Evolutionary conservation across 2,329 filamentous ascomycete genomes (phyloP), one percentile per base, ranked within the genome.

Genomic region (Cladobotryum protrusum): DNA sequence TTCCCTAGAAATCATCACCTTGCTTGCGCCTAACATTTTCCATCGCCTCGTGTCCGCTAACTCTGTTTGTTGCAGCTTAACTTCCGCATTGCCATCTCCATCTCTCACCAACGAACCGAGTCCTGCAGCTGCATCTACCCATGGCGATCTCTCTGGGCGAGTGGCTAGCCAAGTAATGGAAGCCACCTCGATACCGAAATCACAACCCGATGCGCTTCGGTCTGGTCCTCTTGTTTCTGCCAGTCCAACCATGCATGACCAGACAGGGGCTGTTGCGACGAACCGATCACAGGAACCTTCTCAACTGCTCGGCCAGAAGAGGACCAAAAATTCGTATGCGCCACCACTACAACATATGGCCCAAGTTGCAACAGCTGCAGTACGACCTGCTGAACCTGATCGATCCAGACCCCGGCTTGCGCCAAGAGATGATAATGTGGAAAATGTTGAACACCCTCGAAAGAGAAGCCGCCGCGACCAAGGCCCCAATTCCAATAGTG

Each of bases 41-140:
- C 24, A 29, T 8, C 24, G 24, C 24, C n/a, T n/a, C 35, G 35
- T 37, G 7, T 17, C 7, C n/a, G 35, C 35, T 37, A 17, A 37
- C 35, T n/a, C 7, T n/a, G 7, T 17, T 42, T 15, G 15, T 12
- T 29, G 20, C 32, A 52, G 50, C 33, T 8, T 32, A 13, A 13
- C 62, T 51, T 57, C 66, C 33, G 69, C 78, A 17, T 72, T 85
- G 45, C 79, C 81, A 6, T 85, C 84, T 13, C 82, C 83, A 32
- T 76, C 81, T 12, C 76, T 79, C 11, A 86, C 81, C 61, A 78
- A 85, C 55, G 80, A 83, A 53, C 69, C 72, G 14, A 81, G 77
- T 58, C 77, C 77, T 19, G 63, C 63, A 14, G 41, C 46, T 7
- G 19, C 17, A 17, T 19, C 36, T 11, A 29, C 35, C 29, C 48